phyloP scores from a whole-genome alignment of 2,329 filamentous ascomycete species.

The Aureobasidium lini region DNA sequence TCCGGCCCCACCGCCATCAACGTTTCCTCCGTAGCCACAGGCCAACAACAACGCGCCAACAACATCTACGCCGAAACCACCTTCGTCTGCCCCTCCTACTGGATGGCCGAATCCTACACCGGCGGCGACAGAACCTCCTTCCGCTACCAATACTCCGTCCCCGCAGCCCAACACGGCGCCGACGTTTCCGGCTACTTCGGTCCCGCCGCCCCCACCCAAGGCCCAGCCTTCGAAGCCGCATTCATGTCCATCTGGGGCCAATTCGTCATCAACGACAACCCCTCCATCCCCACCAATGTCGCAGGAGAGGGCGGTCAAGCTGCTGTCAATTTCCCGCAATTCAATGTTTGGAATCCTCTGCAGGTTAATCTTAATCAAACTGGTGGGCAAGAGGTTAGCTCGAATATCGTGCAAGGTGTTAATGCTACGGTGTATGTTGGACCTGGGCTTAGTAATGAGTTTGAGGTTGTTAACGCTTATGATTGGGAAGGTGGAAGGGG shows the following conservation, averaged over 20 bases:
- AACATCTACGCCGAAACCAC: slow-evolving; percentile 48
- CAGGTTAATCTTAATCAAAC: slow-evolving; percentile 42
- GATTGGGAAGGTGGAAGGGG: slow-evolving; percentile 42
- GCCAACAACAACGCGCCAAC: slow-evolving; percentile 46
- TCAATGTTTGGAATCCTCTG: slow-evolving; percentile 25
- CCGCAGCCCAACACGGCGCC: slow-evolving; percentile 32
- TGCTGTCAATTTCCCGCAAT: slow-evolving; percentile 25
- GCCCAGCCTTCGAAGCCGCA: not conserved
- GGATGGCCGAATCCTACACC: slow-evolving; percentile 42
- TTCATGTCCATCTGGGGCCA: slow-evolving; percentile 34
- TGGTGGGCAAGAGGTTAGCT: slow-evolving; percentile 27
- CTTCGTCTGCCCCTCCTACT: slow-evolving; percentile 50
- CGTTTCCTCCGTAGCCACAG: slow-evolving; percentile 40
- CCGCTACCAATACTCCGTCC: slow-evolving; percentile 43
- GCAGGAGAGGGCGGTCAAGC: not conserved
- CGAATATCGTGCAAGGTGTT: slow-evolving; percentile 9
- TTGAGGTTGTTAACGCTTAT: slow-evolving; percentile 35
- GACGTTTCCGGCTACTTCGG: slow-evolving; percentile 25
- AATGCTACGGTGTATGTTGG: slow-evolving; percentile 25
- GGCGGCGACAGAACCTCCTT: slow-evolving; percentile 25
- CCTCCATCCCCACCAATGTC: slow-evolving; percentile 28
- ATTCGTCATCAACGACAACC: slow-evolving; percentile 36
- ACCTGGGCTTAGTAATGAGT: slow-evolving; percentile 30
- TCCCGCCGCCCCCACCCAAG: slow-evolving; percentile 5
- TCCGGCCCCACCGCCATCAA: slow-evolving; percentile 41